Percentiles rank a stretch among this genome's conserved stretches.
Conservation (phyloP, 2,329 filamentous ascomycete genomes). For the Verticillium nonalfalfae region DNA sequence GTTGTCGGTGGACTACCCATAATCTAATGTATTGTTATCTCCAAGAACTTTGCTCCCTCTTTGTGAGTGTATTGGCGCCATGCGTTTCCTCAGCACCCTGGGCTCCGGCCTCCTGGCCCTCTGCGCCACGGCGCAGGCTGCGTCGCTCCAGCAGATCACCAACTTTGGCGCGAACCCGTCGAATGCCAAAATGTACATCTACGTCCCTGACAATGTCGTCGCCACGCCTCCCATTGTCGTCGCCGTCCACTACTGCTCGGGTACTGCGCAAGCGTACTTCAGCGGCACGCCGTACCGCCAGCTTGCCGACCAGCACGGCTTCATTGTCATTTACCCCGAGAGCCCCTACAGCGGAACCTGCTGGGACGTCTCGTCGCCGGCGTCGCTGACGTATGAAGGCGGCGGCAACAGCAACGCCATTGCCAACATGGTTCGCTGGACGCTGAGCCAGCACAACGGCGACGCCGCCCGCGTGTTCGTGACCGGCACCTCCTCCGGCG, state of each 20-base stretch:
- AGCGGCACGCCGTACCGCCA: conserved; percentile 38
- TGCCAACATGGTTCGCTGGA: conserved; percentile 52
- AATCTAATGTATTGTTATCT: background rate
- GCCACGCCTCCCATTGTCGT: conserved; percentile 39
- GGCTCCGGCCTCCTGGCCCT: background rate
- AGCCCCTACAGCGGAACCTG: conserved; percentile 44
- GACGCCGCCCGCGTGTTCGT: conserved; percentile 46
- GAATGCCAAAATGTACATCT: conserved; percentile 18
- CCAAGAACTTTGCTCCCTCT: background rate
- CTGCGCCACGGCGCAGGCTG: conserved; percentile 7
- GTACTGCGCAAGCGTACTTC: conserved; percentile 42
- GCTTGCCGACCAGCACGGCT: conserved; percentile 32
- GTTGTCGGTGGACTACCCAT: background rate
- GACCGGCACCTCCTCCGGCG: conserved; percentile 41
- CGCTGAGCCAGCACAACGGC: conserved; percentile 43
- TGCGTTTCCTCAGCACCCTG: background rate
- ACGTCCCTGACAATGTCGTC: conserved; percentile 20
- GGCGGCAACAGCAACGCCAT: conserved; percentile 51
- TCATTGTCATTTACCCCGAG: conserved; percentile 48
- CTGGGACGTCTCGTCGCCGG: conserved; percentile 50
- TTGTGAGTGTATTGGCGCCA: background rate
- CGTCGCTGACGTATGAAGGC: conserved; percentile 46
- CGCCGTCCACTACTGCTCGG: conserved; percentile 48
- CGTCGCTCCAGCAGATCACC: conserved; percentile 27
- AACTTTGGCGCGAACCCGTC: conserved; percentile 28